Evolutionary conservation across 2,329 filamentous ascomycete species (phyloP).

Genomic region (Fusarium keratoplasticum): DNA sequence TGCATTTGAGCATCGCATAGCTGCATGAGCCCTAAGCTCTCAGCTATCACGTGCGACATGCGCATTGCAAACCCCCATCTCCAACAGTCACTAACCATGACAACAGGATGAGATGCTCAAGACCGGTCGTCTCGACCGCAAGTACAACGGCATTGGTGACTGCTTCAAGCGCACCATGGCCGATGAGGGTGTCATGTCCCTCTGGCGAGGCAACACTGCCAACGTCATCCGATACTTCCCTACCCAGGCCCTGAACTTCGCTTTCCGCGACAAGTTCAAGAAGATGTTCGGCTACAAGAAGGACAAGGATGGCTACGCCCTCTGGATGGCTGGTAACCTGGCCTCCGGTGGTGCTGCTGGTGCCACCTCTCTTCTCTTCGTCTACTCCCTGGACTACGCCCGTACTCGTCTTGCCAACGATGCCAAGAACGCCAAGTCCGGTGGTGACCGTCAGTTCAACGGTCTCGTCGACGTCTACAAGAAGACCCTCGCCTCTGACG

Average conservation of each 20-base stretch:
- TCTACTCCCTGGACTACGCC: conserved; percentile 99
- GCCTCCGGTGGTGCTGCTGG: conserved; percentile 99
- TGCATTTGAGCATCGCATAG: neutral
- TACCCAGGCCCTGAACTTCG: conserved; percentile 99
- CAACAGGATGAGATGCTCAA: conserved; percentile 99
- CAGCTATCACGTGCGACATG: neutral
- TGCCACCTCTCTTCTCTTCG: conserved; percentile 99
- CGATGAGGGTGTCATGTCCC: conserved; percentile 91
- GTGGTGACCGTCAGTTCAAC: conserved; percentile 99
- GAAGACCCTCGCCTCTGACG: conserved; percentile 99
- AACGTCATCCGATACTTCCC: conserved; percentile 99
- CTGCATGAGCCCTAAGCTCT: neutral
- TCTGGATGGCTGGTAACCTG: conserved; percentile 99
- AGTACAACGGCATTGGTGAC: conserved; percentile 93
- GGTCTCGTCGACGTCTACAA: conserved; percentile 99
- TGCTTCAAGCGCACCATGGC: conserved; percentile 94
- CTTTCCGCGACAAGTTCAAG: conserved; percentile 99
- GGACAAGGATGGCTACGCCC: conserved; percentile 96
- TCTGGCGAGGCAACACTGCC: conserved; percentile 99
- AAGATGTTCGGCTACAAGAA: conserved; percentile 99
- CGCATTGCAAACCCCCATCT: neutral
- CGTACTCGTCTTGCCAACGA: conserved; percentile 99
- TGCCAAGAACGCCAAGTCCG: conserved; percentile 96
- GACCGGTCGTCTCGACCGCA: conserved; percentile 96
- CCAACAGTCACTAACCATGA: conserved; percentile 47